Percentiles rank a stretch among this genome's conserved stretches.
phyloP scores from a whole-genome alignment of 352 stramenopile species.

The Phytophthora brassicae region DNA sequence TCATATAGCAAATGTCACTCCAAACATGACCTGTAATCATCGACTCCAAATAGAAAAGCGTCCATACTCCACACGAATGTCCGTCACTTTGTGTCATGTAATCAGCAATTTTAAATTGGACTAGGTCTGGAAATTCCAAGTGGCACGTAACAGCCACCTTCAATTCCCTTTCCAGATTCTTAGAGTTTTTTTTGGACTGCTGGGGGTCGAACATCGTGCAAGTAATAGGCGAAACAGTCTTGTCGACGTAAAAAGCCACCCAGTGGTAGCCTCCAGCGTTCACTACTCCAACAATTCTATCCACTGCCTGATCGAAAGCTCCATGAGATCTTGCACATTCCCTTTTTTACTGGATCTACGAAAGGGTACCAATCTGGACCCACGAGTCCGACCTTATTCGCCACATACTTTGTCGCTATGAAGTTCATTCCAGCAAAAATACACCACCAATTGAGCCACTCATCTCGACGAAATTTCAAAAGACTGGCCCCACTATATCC shows the following conservation, averaged over 20 bases:
- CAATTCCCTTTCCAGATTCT: background rate
- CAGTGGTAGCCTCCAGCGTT: slow-evolving; percentile 3
- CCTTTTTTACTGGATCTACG: background rate
- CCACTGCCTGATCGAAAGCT: background rate
- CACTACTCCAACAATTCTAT: background rate
- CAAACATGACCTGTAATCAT: slow-evolving; percentile 8
- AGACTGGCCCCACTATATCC: too few species aligned
- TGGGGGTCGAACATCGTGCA: slow-evolving; percentile 1
- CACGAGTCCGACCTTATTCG: background rate
- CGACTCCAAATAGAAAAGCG: slow-evolving; percentile 12
- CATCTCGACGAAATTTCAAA: too few species aligned
- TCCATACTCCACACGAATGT: slow-evolving; percentile 16
- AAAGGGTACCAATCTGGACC: slow-evolving; percentile 6
- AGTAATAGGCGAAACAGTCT: background rate
- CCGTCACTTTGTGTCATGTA: background rate
- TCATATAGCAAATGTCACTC: background rate
- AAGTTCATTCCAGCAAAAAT: slow-evolving; percentile 1
- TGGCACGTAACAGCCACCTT: background rate
- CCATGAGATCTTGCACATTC: background rate
- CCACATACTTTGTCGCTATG: background rate
- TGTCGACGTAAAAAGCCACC: slow-evolving; percentile 7
- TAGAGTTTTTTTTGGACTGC: background rate
- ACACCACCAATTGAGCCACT: slow-evolving; percentile 6
- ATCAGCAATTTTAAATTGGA: background rate
- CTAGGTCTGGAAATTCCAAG: background rate